Evolutionary conservation across 495 filamentous ascomycete species (phyloP).

Genomic region (Saxispiralis lemnorum): DNA sequence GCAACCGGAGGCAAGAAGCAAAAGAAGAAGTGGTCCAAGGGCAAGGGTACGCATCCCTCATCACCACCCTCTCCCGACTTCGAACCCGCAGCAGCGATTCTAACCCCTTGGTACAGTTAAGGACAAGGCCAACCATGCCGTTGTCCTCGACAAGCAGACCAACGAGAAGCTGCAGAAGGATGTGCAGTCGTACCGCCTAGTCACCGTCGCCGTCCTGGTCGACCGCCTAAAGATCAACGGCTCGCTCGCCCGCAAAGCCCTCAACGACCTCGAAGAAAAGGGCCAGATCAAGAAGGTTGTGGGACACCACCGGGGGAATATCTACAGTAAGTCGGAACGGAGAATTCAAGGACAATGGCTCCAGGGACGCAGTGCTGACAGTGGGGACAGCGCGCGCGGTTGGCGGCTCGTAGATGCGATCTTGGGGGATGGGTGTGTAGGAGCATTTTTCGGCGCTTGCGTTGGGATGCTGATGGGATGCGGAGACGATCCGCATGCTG

Average conservation of each 20-base stretch:
- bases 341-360: background rate
- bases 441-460: background rate
- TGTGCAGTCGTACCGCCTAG: slow-evolving; percentile 98
- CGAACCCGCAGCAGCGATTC: slow-evolving; percentile 10
- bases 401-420: slow-evolving; percentile 1
- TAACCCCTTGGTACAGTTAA: slow-evolving; percentile 50
- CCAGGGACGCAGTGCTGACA: background rate
- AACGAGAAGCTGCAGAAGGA: slow-evolving; percentile 81
- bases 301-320: slow-evolving; percentile 85
- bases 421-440: background rate
- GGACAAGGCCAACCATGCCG: slow-evolving; percentile 99
- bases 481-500: background rate
- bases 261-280: slow-evolving; percentile 92
- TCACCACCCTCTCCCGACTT: slow-evolving; percentile 2
- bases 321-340: slow-evolving; percentile 67
- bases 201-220: slow-evolving; percentile 96
- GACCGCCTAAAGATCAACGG: slow-evolving; percentile 99
- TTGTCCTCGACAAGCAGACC: slow-evolving; percentile 53
- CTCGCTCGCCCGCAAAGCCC: slow-evolving; percentile 72
- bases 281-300: slow-evolving; percentile 97
- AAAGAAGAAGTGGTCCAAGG: slow-evolving; percentile 99
- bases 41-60: slow-evolving; percentile 52
- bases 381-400: slow-evolving; percentile 3
- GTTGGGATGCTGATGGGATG: background rate
- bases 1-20: slow-evolving; percentile 83